phyloP scores from a whole-genome alignment of 441 rosid genomes.

The Biscutella laevigata region DNA sequence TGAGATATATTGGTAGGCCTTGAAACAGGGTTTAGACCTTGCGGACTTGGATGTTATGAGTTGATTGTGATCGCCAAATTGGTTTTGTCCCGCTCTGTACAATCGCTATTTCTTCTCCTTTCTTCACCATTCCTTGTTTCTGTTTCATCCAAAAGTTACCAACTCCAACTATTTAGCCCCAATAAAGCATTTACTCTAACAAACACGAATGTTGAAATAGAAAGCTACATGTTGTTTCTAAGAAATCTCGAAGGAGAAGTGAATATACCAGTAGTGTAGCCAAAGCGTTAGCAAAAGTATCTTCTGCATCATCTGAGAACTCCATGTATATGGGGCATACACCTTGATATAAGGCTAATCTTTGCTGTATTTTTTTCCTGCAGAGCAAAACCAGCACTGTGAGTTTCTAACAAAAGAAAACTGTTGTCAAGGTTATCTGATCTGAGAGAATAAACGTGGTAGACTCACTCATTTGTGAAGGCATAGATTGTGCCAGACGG shows the following conservation, averaged over 20 bases:
- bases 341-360: conserved; percentile 87
- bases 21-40: conserved; percentile 48
- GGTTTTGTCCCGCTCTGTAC: conserved; percentile 88
- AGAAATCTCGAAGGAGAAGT: no score
- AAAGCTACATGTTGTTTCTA: background rate
- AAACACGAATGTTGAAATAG: no score
- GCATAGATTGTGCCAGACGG: conserved; percentile 95
- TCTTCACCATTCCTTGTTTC: conserved; percentile 94
- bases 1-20: background rate
- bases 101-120: conserved; percentile 89
- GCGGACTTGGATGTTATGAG: conserved; percentile 92
- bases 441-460: conserved; percentile 8
- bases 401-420: background rate
- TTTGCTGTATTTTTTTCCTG: conserved; percentile 81
- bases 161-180: background rate
- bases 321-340: conserved; percentile 83
- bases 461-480: conserved; percentile 78
- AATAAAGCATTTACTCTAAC: background rate
- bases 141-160: conserved; percentile 29
- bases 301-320: conserved; percentile 87
- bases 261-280: conserved; percentile 51
- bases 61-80: conserved; percentile 92
- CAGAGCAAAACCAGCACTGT: conserved; percentile 16
- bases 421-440: background rate
- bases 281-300: conserved; percentile 68